Base-by-base conservation (phyloP, 306 rosid genomes). In the Macrotyloma uniflorum region DNA sequence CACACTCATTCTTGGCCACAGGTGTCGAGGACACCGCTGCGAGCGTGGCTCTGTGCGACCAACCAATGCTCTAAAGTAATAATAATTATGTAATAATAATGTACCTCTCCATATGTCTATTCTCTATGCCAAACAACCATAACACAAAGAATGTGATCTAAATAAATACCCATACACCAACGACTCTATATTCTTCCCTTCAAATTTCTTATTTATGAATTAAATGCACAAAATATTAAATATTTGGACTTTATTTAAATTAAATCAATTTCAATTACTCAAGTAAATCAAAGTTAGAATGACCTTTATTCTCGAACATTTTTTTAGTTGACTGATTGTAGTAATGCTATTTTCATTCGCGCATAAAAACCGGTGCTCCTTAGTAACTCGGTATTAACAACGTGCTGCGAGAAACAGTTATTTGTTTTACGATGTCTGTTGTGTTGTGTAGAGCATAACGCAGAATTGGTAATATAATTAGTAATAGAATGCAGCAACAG, bases 1-100 rank as follows among this genome's bases (percentile, higher is more conserved):
- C 33, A 11, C 36, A 43, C 33, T 24, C 73, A 69, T 40, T 76
- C 32, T 3, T 81, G 11, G 82, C 74, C 90, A 87, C 90, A 86
- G 67, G 85, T 77, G 91, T 84, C 79, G 19, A 53, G 13, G 32
- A 53, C 72, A 66, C 79, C 81, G 9, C 50, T 80, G 1, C 15
- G 5, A 3, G 15, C 47, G 47, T 42, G 47, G 15, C 16, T 42
- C 47, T 12, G 47, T 42, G 47, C 47, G 47, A 42, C 47, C 47
- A 10, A 58, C 36, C 10, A 24, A 26, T 10, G 36, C 19, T 58
- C 67, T 12, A 58, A 61, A 75, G 54, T 68, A 28, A 55, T 23
- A 4, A 16, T 5, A 24, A 57, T 62, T 6, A 35, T 63, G 46
- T 18, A 28, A 42, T 18, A 28, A 42, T 42, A 42, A 42, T 12